These are phyloP conservation scores for Globisporangium cystogenes DNA, from an alignment of 352 stramenopile genomes.

Conservation along the genomic window DNA sequence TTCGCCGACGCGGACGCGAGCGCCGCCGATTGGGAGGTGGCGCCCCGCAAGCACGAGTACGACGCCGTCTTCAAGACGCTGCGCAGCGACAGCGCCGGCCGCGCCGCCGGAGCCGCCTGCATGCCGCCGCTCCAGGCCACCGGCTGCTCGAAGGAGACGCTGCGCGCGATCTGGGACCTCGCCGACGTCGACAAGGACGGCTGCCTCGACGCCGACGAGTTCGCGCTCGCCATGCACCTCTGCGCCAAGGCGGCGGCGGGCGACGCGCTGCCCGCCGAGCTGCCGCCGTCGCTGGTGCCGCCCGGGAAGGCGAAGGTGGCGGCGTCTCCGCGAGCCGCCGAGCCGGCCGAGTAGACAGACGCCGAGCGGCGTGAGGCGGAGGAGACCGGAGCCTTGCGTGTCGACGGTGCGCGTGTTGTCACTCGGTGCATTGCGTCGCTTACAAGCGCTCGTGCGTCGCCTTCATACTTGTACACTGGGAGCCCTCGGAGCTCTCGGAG, in stretches of 20 bases:
- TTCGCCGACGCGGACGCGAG: constrained; percentile 15
- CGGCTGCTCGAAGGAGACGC: constrained; percentile 53
- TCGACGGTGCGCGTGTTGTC: too few relatives aligned
- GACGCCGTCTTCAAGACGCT: constrained; percentile 82
- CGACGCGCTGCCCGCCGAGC: constrained; percentile 55
- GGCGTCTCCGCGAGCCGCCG: constrained; percentile 1
- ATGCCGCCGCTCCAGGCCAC: constrained; percentile 75
- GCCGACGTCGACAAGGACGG: constrained; percentile 88
- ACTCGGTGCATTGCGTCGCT: neutral
- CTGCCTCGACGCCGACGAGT: constrained; percentile 86
- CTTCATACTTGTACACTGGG: neutral
- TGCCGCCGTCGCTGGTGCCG: constrained; percentile 50
- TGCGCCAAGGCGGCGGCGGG: constrained; percentile 66
- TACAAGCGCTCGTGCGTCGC: neutral
- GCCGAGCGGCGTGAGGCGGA: too few relatives aligned
- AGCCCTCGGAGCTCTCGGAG: neutral
- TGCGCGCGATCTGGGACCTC: constrained; percentile 89
- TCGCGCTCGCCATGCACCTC: constrained; percentile 90
- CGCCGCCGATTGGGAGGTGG: constrained; percentile 59
- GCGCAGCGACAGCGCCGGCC: constrained; percentile 41
- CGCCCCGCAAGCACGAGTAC: constrained; percentile 66
- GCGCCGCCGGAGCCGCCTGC: constrained; percentile 59
- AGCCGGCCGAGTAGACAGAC: constrained; percentile 6
- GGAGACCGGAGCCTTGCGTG: too few relatives aligned
- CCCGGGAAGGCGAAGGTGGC: constrained; percentile 31